Base-by-base conservation (phyloP, 148 eudicot genomes). In the Persicaria tinctoria region DNA sequence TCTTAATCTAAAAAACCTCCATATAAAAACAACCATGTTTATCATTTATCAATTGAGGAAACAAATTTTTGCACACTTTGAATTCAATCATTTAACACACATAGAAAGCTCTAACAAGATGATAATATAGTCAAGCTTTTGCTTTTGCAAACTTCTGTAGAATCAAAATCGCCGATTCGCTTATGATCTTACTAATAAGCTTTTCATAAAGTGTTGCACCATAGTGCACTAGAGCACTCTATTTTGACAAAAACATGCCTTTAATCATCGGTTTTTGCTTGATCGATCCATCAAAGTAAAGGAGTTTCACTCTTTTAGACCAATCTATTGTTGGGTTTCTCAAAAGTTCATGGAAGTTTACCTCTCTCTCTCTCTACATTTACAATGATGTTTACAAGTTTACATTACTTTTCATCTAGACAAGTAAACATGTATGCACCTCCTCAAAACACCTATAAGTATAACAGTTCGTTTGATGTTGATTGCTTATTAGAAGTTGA, bases 231-330 rank as follows among this genome's bases (percentile, higher is more conserved):
- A 5, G 47, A 66, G n/a, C 47, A 66, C 70, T 66, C 44, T 66
- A 44, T 41, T 32, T 66, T 38, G 48, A 66, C 70, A 66, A 38
- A 32, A 66, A 66, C 41, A 66, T 66, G 70, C 47, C 48, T 66
- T 41, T 41, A 66, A 12, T 38, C 48, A 66, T 66, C 48, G 47
- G 47, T 66, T 41, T 66, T 38, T 14, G 70, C 46, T 38, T 32
- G 69, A 63, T 63, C 46, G 46, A 63, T 63, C 46, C 69, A 63
- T 63, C 69, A 63, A 60, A 60, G 66, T 60, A 20, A 60, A 60
- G 7, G 3, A 60, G 66, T 23, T 14, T 63, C 47, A 17, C 13
- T 4, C 70, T 66, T 60, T 66, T 66, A 13, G 47, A 66, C 70
- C 70, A 13, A 41, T 64, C 47, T 64, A 12, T 38, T 4, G n/a